A percentile compares a stretch with the other conserved stretches of the same genome.
Evolutionary conservation across 2,329 filamentous ascomycete species (phyloP).

Genomic region (Sphaerulina musiva): DNA sequence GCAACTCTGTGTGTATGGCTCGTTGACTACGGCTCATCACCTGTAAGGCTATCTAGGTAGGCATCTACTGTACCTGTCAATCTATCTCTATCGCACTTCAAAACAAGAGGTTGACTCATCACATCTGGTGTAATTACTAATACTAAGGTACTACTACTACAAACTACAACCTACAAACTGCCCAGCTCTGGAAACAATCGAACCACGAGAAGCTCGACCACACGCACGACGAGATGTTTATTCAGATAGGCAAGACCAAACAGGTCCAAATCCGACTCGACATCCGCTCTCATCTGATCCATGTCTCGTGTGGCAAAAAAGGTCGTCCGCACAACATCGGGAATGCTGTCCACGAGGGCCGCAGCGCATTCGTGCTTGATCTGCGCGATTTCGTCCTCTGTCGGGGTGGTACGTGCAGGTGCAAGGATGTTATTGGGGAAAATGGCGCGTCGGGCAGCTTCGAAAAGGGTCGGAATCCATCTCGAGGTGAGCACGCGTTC

Average conservation of each 20-base stretch:
- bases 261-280: constrained; percentile 55
- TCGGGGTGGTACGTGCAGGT: constrained; percentile 55
- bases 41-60: too few relatives aligned
- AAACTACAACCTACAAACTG: constrained; percentile 39
- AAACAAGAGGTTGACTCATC: too few relatives aligned
- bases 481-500: constrained; percentile 38
- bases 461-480: constrained; percentile 48
- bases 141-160: too few relatives aligned
- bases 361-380: constrained; percentile 63
- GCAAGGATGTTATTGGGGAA: constrained; percentile 81
- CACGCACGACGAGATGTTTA: constrained; percentile 77
- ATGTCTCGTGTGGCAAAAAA: constrained; percentile 38
- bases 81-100: too few relatives aligned
- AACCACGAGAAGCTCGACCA: constrained; percentile 76
- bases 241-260: constrained; percentile 84
- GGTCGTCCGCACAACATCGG: constrained; percentile 39
- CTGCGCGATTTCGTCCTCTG: constrained; percentile 53
- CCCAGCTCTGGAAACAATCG: constrained; percentile 77
- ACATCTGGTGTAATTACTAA: too few relatives aligned
- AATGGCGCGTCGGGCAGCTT: constrained; percentile 65
- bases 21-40: too few relatives aligned
- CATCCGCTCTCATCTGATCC: constrained; percentile 37
- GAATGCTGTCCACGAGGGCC: constrained; percentile 47
- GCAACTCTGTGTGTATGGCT: too few relatives aligned
- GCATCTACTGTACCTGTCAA: background rate